phyloP scores from a whole-genome alignment of 345 rosid genomes.

The Psidium friedrichsthalianum region DNA sequence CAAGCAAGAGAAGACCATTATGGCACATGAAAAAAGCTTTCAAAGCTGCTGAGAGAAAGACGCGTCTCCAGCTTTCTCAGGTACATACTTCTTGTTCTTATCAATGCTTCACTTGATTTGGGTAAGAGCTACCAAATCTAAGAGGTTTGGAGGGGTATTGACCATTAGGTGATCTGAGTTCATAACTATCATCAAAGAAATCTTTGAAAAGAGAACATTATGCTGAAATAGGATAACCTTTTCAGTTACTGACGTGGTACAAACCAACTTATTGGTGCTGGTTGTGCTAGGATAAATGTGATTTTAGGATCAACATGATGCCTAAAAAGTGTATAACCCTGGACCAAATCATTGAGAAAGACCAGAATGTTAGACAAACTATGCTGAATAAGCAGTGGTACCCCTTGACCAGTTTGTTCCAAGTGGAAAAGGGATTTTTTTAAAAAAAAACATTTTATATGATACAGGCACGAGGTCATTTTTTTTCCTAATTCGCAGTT shows the following conservation, averaged over 20 bases:
- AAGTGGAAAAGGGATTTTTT: not conserved
- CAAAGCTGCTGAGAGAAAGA: constrained; percentile 95
- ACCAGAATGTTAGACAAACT: not conserved
- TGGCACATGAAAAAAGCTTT: constrained; percentile 95
- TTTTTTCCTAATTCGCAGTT: not conserved
- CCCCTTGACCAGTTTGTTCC: not conserved
- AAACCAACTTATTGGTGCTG: not conserved
- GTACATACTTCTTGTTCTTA: constrained; percentile 12
- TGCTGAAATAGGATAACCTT: not conserved
- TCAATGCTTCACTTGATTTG: not conserved
- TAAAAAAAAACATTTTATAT: not conserved
- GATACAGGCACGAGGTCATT: not conserved
- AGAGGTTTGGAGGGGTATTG: not conserved
- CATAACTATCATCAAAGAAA: not conserved
- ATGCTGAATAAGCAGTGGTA: not conserved
- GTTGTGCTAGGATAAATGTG: not conserved
- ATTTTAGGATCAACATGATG: not conserved
- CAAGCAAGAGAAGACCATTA: constrained; percentile 89
- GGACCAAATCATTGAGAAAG: not conserved
- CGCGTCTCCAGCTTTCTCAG: constrained; percentile 86
- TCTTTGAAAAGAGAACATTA: not conserved
- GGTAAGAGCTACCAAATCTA: not conserved
- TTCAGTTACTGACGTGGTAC: not conserved
- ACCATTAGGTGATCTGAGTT: not conserved
- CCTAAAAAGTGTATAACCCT: not conserved